Evolutionary conservation across 2,329 filamentous ascomycete species (phyloP).

Genomic region (Chrysosporium keratinophilum): DNA sequence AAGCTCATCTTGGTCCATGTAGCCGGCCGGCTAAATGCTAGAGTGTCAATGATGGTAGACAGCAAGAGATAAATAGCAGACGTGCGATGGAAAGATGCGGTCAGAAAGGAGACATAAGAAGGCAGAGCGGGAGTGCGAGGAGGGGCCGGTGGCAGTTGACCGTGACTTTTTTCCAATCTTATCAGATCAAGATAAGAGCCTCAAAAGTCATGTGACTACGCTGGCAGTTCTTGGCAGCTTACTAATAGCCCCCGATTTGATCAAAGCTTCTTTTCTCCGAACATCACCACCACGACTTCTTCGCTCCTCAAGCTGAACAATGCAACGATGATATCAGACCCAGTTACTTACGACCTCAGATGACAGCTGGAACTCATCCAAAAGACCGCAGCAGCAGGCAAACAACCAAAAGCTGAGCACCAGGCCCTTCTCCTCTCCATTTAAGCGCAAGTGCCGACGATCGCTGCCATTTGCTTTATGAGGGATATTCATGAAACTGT

Average conservation of each 20-base stretch:
- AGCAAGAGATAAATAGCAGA: not conserved
- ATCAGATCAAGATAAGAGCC: slow-evolving; percentile 7
- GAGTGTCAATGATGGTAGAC: not conserved
- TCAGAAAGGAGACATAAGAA: no score
- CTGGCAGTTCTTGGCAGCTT: not conserved
- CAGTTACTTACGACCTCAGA: no score
- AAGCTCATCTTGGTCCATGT: not conserved
- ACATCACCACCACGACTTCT: no score
- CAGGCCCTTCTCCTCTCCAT: not conserved
- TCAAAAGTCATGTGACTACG: not conserved
- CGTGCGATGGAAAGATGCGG: not conserved
- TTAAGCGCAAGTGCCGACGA: not conserved
- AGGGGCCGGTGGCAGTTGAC: not conserved
- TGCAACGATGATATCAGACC: no score
- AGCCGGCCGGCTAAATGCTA: not conserved
- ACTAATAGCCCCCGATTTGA: no score
- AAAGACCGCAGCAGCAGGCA: no score
- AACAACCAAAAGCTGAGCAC: no score
- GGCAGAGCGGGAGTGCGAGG: not conserved
- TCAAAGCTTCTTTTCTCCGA: no score
- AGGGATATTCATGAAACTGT: not conserved
- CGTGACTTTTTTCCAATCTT: not conserved
- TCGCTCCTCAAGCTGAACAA: not conserved
- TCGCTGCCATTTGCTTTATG: not conserved
- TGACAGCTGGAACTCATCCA: no score